Evolutionary conservation across 306 rosid genomes (phyloP).

Genomic region (Gillenia trifoliata): DNA sequence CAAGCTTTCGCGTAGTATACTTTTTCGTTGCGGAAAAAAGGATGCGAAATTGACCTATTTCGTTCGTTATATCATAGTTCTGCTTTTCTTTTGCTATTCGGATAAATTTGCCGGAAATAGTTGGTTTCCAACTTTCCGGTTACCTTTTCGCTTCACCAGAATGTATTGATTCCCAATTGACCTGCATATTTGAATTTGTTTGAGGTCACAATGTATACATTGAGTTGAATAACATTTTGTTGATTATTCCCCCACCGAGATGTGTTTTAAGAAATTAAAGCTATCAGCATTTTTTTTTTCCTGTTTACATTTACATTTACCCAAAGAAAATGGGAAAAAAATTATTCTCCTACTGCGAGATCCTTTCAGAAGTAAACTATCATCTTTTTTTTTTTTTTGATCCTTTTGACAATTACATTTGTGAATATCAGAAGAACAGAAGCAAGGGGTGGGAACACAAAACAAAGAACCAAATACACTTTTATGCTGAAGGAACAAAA

Average conservation of each 20-base stretch:
- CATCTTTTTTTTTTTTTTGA: neutral
- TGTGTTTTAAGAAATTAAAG: no score
- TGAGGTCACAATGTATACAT: no score
- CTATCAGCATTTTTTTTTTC: no score
- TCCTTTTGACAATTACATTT: slow-evolving; percentile 8
- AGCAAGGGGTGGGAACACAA: neutral
- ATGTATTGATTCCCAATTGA: neutral
- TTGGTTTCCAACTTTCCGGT: neutral
- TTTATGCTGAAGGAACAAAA: neutral
- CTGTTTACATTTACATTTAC: no score
- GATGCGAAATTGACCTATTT: neutral
- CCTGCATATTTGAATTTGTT: no score
- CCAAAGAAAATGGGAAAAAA: no score
- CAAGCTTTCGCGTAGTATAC: no score
- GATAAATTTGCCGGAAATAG: neutral
- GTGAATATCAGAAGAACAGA: neutral
- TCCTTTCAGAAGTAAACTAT: neutral
- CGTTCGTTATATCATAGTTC: neutral
- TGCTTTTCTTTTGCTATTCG: neutral
- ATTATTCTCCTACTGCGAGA: no score
- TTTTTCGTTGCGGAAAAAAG: neutral
- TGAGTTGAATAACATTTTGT: no score
- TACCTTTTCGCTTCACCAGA: neutral
- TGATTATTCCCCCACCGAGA: no score
- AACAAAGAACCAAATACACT: neutral